Base-by-base conservation (phyloP, 78 protist species). In the Dictyostelium firmibasis region DNA sequence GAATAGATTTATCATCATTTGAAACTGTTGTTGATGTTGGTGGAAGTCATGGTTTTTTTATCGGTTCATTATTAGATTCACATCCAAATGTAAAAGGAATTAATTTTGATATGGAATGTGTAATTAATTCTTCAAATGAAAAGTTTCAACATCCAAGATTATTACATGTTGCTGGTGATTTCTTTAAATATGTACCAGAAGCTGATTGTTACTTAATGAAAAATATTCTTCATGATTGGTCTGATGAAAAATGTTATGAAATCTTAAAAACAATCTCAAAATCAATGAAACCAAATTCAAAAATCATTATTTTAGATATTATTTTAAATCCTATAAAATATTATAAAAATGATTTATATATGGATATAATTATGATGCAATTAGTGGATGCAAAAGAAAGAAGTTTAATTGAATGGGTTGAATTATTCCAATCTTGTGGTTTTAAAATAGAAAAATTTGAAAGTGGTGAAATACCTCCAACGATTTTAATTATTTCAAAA, bases 1-100 rank as follows among this genome's bases (percentile, higher is more conserved):
- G 11, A 33, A n/a, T 77, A n/a, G 77, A 82, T 60, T 62, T 82
- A 57, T 83, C 88, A 36, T 20, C 41, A 1, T 83, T 16, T 41
- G 18, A 83, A 23, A 57, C 57, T 4, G 70, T 83, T 3, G 43
- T 57, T 83, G 88, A 83, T n/a, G 41, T 83, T 64, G 88, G 88
- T 64, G 88, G 88, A 10, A 27, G 57, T 41, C 88, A 83, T 57
- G 88, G 76, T 8, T 8, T 35, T 9, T 29, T 67, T 11, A 25
- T 83, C 13, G 70, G 27, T 16, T 4, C 8, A 8, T 11, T 83
- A 18, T 7, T 83, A 4, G 72, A 83, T 6, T 3, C 0, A 4
- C 18, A 43, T 25, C 27, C 72, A 64, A 83, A 60, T 36, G 50
- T 83, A 20, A n/a, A 83, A 1, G 88, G 77, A 18, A 83, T 83